A percentile compares a stretch with the other conserved stretches of the same genome.
Conservation (phyloP, 495 filamentous ascomycete species). For the Staphylotrichum tortipilum region DNA sequence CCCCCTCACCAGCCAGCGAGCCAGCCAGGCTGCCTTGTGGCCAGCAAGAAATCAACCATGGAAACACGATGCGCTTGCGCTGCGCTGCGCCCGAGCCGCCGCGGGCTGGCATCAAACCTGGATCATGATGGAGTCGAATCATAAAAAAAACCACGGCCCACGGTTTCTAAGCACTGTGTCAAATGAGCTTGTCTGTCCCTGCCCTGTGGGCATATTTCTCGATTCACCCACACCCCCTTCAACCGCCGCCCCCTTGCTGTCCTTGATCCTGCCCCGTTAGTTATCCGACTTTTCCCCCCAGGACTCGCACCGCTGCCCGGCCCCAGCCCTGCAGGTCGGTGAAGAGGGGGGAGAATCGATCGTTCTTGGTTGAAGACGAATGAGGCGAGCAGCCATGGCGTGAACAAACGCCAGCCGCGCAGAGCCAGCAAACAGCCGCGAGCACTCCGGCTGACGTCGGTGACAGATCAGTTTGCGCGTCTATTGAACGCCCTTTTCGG, state of each 20-base stretch:
- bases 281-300: background rate
- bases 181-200: no score
- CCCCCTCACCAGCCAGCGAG: no score
- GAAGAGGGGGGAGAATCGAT: background rate
- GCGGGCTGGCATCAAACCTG: no score
- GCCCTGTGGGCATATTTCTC: no score
- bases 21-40: no score
- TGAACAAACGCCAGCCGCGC: conserved; percentile 14
- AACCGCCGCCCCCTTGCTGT: background rate
- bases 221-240: background rate
- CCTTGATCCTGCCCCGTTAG: conserved; percentile 16
- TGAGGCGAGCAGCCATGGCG: background rate
- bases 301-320: background rate
- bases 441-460: background rate
- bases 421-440: conserved; percentile 4
- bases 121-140: no score
- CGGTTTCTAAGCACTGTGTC: no score
- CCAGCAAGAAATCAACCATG: no score
- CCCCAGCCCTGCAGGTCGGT: background rate
- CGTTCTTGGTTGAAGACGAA: background rate
- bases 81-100: no score
- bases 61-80: no score
- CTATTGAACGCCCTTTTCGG: no score
- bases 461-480: conserved; percentile 3
- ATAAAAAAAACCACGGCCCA: no score